Percentiles rank a stretch among this genome's conserved stretches.
Evolutionary conservation across 2,329 filamentous ascomycete genomes (phyloP).

Genomic region (Cladosporium oxysporum): DNA sequence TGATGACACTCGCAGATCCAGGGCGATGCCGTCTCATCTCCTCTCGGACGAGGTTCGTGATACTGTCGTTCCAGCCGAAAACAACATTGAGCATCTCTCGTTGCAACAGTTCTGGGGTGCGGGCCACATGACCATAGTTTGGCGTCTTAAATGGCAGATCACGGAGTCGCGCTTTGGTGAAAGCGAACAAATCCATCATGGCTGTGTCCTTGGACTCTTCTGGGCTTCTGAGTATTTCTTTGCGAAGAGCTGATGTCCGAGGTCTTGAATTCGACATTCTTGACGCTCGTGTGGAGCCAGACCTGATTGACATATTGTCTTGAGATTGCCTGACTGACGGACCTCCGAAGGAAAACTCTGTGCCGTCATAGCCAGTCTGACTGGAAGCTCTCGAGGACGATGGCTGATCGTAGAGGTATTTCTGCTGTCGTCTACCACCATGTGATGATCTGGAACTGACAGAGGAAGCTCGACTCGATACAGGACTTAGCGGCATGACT

Average conservation of each 20-base stretch:
- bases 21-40: slow-evolving; percentile 74
- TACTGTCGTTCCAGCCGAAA: slow-evolving; percentile 90
- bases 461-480: slow-evolving; percentile 66
- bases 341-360: slow-evolving; percentile 40
- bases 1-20: slow-evolving; percentile 75
- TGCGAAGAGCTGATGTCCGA: slow-evolving; percentile 68
- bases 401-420: slow-evolving; percentile 51
- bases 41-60: slow-evolving; percentile 77
- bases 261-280: slow-evolving; percentile 32
- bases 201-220: slow-evolving; percentile 58
- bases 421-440: slow-evolving; percentile 43
- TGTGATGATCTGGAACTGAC: slow-evolving; percentile 58
- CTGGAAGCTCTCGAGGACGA: slow-evolving; percentile 39
- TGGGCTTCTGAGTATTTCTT: slow-evolving; percentile 74
- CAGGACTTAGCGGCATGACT: slow-evolving; percentile 67
- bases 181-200: slow-evolving; percentile 80
- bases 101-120: slow-evolving; percentile 70
- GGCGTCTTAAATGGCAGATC: slow-evolving; percentile 80
- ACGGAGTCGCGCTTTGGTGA: slow-evolving; percentile 74
- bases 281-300: slow-evolving; percentile 53
- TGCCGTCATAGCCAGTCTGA: slow-evolving; percentile 37
- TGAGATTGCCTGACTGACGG: slow-evolving; percentile 32
- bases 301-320: slow-evolving; percentile 44
- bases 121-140: slow-evolving; percentile 48
- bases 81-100: slow-evolving; percentile 90